Base-by-base conservation (phyloP, 2,329 filamentous ascomycete genomes). In the Cladosporium oxysporum region DNA sequence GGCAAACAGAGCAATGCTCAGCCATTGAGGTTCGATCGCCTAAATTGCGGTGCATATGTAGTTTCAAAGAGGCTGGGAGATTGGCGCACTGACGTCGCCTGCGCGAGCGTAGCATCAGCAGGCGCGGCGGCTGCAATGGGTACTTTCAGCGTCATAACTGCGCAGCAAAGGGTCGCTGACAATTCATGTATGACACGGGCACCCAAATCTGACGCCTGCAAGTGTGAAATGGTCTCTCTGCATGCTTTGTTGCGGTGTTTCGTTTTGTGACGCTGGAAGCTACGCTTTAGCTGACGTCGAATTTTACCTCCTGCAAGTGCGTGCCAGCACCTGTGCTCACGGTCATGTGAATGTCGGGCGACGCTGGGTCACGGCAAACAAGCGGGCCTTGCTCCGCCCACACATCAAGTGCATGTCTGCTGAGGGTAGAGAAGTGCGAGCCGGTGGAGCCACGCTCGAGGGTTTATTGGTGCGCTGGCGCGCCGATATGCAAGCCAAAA, bases 301-400 rank as follows among this genome's bases (percentile, higher is more conserved):
- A 71, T 64, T 74, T 73, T 71, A 65, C 69, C 67, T 67, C 62
- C 66, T 71, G 70, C 68, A 72, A 64, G 68, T 69, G 66, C 67
- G 66, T 63, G 28, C 31, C 65, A 59, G 59, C 69, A 70, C 66
- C 29, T 50, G 64, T 52, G 62, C 58, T 66, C 55, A 37, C 62
- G 66, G 69, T 74, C 72, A 74, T 69, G 68, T 71, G 72, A 74
- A 67, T 65, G 64, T 61, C 64, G 66, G 55, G 44, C 63, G 65
- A 71, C 69, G 71, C 69, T 61, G 66, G 64, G 64, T 52, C 50
- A 63, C 61, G 50, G 55, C 44, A 58, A 60, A 60, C 58, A 47
- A 57, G 57, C 63, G 53, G 55, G 31, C 63, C 52, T 52, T 47
- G 49, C 49, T 52, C 60, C 55, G 63, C 57, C 14, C 55, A 35